Evolutionary conservation across 169 alveolate species (phyloP).

Genomic region (Eimeria falciformis): DNA sequence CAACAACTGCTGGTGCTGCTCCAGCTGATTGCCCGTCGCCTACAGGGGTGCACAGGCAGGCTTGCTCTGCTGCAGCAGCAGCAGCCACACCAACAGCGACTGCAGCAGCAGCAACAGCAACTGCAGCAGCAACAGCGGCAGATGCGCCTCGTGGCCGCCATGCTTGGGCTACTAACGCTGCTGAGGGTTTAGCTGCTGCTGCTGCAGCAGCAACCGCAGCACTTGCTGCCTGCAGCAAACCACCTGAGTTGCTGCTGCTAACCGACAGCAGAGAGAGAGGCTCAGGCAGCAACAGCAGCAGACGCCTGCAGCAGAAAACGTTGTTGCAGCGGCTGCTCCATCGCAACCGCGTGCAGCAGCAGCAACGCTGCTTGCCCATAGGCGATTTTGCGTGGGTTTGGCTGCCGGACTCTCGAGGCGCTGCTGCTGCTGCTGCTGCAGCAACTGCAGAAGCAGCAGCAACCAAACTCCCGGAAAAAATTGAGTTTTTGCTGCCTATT

Average conservation of each 20-base stretch:
- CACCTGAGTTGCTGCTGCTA: conserved; percentile 25
- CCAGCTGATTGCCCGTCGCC: background rate
- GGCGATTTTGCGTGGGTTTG: conserved; percentile 14
- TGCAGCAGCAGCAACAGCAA: conserved; percentile 9
- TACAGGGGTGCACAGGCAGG: background rate
- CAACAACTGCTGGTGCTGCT: background rate
- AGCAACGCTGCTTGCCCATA: conserved; percentile 17
- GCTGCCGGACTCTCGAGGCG: background rate
- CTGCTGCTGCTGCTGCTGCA: background rate
- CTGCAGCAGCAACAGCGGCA: background rate
- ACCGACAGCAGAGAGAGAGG: background rate
- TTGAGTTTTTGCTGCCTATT: background rate
- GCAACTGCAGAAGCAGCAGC: background rate
- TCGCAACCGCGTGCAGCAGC: background rate
- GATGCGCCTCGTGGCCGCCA: background rate
- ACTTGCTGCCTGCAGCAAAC: conserved; percentile 7
- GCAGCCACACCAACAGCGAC: background rate
- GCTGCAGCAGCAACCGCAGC: conserved; percentile 21
- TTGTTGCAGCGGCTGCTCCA: conserved; percentile 30
- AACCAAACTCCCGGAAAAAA: background rate
- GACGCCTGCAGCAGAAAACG: conserved; percentile 26
- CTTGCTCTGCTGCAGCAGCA: background rate
- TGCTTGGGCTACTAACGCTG: background rate
- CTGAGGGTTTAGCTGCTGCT: background rate
- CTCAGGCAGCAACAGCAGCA: background rate